Conservation (phyloP, 73 alveolate genomes). For the Uronychia setigera region DNA sequence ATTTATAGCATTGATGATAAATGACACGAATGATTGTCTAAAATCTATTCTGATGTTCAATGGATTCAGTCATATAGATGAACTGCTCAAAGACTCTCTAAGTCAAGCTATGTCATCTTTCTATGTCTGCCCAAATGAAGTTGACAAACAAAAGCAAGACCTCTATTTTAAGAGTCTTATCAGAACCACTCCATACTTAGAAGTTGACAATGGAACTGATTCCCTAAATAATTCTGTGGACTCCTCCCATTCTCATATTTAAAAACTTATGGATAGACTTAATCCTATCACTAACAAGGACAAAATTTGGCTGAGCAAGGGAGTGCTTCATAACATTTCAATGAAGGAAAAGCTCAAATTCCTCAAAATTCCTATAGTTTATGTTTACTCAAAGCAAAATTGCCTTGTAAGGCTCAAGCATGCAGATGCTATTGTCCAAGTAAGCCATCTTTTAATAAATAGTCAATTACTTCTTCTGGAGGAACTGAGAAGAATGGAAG, state of each 20-base stretch:
- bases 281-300: conserved; percentile 1
- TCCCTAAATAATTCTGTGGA: background rate
- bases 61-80: conserved; percentile 30
- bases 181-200: background rate
- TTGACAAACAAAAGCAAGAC: background rate
- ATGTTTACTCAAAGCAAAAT: conserved; percentile 37
- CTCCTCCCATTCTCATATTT: background rate
- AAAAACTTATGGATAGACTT: background rate
- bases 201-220: background rate
- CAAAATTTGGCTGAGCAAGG: conserved; percentile 24
- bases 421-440: conserved; percentile 32
- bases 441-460: too few relatives aligned
- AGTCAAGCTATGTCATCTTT: conserved; percentile 9
- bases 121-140: conserved; percentile 27
- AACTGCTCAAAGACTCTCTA: conserved; percentile 32
- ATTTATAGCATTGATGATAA: conserved; percentile 21
- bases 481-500: too few relatives aligned
- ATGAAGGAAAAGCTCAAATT: conserved; percentile 26
- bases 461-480: too few relatives aligned
- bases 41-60: conserved; percentile 36
- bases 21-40: conserved; percentile 43
- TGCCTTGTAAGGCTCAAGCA: conserved; percentile 26
- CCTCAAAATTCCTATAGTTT: conserved; percentile 41
- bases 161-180: conserved; percentile 19
- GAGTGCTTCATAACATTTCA: conserved; percentile 26